A percentile compares a stretch with the other conserved stretches of the same genome.
phyloP scores from a whole-genome alignment of 2,329 filamentous ascomycete species.

The Meredithiella fracta region DNA sequence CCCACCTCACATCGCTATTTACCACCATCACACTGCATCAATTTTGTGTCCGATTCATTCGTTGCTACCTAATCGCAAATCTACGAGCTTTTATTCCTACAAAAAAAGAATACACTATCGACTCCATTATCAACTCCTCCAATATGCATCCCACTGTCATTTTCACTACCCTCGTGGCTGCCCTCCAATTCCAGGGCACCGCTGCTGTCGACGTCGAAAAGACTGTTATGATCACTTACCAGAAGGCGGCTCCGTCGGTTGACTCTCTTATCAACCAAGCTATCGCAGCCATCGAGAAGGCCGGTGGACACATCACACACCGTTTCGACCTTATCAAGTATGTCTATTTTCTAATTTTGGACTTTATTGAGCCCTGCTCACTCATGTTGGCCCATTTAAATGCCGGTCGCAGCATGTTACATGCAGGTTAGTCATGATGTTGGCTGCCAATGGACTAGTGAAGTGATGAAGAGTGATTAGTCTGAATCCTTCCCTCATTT shows the following conservation, averaged over 20 bases:
- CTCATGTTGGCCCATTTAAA: too few relatives aligned
- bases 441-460: not conserved
- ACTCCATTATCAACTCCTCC: not conserved
- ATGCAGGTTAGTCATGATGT: too few relatives aligned
- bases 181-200: constrained; percentile 41
- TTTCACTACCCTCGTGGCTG: constrained; percentile 38
- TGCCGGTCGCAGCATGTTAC: too few relatives aligned
- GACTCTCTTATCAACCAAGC: constrained; percentile 51
- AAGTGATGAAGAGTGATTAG: not conserved
- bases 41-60: not conserved
- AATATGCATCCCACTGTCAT: constrained; percentile 48
- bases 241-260: constrained; percentile 47
- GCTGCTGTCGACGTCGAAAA: constrained; percentile 51
- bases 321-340: constrained; percentile 55
- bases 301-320: constrained; percentile 65
- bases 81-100: not conserved
- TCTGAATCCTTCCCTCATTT: not conserved
- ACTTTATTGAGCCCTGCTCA: not conserved
- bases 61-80: too few relatives aligned
- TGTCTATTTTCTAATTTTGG: constrained; percentile 19
- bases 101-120: not conserved
- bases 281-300: constrained; percentile 51
- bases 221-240: constrained; percentile 64
- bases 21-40: not conserved
- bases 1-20: not conserved